phyloP scores from a whole-genome alignment of 2,329 filamentous ascomycete genomes.

The Chaetothyriales sp. region DNA sequence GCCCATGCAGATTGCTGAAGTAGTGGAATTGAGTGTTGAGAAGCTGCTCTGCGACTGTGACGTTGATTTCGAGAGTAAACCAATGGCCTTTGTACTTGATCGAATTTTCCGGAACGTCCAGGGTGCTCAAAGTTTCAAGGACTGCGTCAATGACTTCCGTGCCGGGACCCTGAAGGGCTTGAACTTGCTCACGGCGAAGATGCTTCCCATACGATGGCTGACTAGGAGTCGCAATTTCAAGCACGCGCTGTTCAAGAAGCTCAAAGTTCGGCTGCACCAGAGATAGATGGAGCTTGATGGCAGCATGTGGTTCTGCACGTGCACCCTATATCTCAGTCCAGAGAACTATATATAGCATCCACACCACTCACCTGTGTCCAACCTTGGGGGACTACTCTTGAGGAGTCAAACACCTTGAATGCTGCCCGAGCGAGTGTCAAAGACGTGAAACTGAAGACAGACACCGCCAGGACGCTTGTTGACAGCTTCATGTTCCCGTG shows the following conservation, averaged over 20 bases:
- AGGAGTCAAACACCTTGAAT: neutral
- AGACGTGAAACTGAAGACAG: neutral
- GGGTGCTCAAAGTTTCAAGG: conserved; percentile 41
- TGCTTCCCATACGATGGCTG: conserved; percentile 48
- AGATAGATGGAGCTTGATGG: conserved; percentile 37
- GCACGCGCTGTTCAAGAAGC: conserved; percentile 44
- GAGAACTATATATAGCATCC: conserved; percentile 19
- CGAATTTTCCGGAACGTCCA: conserved; percentile 33
- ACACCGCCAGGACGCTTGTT: neutral
- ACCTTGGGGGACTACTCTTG: conserved; percentile 1
- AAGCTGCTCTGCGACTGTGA: conserved; percentile 41
- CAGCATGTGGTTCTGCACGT: conserved; percentile 23
- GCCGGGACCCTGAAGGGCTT: conserved; percentile 39
- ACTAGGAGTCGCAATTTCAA: conserved; percentile 49
- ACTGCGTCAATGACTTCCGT: conserved; percentile 37
- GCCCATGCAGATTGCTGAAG: conserved; percentile 36
- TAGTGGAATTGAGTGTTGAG: conserved; percentile 45
- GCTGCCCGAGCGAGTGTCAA: neutral
- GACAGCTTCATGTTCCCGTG: neutral
- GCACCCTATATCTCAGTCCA: conserved; percentile 23
- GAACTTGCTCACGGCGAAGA: conserved; percentile 47
- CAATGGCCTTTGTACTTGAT: conserved; percentile 45
- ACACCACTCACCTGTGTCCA: neutral
- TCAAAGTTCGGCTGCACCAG: conserved; percentile 36
- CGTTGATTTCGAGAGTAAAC: conserved; percentile 45